Base-by-base conservation (phyloP, 164 flowering plant species). In the Umbellularia californica region DNA sequence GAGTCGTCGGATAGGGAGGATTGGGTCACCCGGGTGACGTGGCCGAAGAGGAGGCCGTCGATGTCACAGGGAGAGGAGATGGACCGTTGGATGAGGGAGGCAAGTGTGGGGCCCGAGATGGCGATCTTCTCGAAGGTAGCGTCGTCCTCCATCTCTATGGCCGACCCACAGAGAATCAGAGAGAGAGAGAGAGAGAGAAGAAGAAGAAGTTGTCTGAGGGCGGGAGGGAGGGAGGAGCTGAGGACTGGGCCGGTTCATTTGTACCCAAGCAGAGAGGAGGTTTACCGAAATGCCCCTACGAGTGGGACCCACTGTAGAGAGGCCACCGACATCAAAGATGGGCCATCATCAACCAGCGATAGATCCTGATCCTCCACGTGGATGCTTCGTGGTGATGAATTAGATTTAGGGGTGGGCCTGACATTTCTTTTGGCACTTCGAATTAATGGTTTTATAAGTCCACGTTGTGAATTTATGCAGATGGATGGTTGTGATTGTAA, bases 21-120 rank as follows among this genome's bases (percentile, higher is more conserved):
- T 50, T 88, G 78, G 35, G 83, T 63, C 75, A 81, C 69, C 60
- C 77, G 76, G 55, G 88, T 19, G 79, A 90, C 83, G 83, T 85
- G 86, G 82, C 98, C 99, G 88, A 90, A 93, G 76, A 95, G 85
- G 67, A 90, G 87, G 68, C 99, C 99, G 74, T 89, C 90, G 41
- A 84, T 70, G 86, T 90, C 91, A 50, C 86, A 87, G 23, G 81
- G 55, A 25, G 95, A 78, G 63, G 97, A 76, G 74, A 88, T 81
- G 81, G 90, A 70, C 68, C 93, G 96, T 73, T 95, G 93, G 90
- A 95, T 82, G 62, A 95, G 69, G 50, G 98, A 87, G 72, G 99
- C 87, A 50, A 95, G 80, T 13, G 90, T 87, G 70, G 98, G 90
- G 62, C 99, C 98, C 2, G 92, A 82, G 50, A 95, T 88, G 64